Evolutionary conservation across 805 yeast genomes (phyloP), one percentile per base, ranked within the genome.

Genomic region (Maudiozyma bulderi): DNA sequence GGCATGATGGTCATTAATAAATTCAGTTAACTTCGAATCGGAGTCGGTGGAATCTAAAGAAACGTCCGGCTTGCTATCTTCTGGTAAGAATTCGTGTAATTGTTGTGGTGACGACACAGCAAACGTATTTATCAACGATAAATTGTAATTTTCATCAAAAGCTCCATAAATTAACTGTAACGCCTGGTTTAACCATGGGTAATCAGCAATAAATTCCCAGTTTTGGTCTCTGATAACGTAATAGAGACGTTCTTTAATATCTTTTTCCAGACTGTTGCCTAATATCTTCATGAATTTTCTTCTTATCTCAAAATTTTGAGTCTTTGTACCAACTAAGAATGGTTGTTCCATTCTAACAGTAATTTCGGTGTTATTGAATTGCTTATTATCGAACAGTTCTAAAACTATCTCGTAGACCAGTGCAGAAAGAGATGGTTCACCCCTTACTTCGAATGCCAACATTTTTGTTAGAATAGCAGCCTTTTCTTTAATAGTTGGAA

Each of bases 331-430:
- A 8, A 88, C 91, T 57, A 93, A 71, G 66, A 93, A 93, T 30
- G 98, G 95, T 64, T 90, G 97, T 63, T 93, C 99, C 86, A 93
- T 82, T 48, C 99, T 74, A 13, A 89, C 91, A 0, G 97, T 88
- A 31, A 93, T 75, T 60, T 93, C 99, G 1, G 95, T 82, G 55
- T 88, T 79, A 28, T 85, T 79, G 57, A 89, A 74, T 0, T 82
- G 71, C 41, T 84, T 82, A 54, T 86, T 89, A 54, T 84, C 87
- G 65, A 91, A 95, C 28, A 93, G 82, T 55, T 86, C 95, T 32
- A 90, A 81, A 53, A 95, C 84, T 30, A 93, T 86, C 57, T 82
- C 84, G 58, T 90, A 91, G 62, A 86, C 91, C 50, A 84, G 82
- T 54, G 81, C 81, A 0, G 95, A 82, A 20, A 81, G 65, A 1